These are phyloP conservation scores for Taphrina flavorubra DNA, from an alignment of 1,139 yeast genomes.

Conservation along the genomic window DNA sequence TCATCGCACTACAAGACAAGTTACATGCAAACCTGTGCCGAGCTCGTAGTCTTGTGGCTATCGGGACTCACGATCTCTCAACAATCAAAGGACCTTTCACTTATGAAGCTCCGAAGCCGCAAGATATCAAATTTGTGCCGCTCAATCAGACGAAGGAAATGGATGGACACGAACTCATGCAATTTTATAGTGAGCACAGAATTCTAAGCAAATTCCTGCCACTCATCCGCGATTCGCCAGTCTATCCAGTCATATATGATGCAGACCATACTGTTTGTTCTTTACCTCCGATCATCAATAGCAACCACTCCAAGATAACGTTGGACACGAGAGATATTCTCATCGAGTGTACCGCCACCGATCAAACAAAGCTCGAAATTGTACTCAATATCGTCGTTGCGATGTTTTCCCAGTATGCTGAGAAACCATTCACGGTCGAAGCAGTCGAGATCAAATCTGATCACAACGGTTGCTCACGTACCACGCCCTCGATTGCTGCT, in stretches of 20 bases:
- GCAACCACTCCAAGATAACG: slow-evolving; percentile 86
- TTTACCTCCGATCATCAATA: slow-evolving; percentile 95
- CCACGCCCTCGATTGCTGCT: slow-evolving; percentile 73
- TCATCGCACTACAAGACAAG: slow-evolving; percentile 95
- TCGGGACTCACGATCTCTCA: slow-evolving; percentile 96
- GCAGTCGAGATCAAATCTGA: slow-evolving; percentile 84
- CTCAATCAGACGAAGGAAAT: slow-evolving; percentile 80
- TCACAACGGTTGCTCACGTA: slow-evolving; percentile 78
- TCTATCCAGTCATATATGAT: slow-evolving; percentile 88
- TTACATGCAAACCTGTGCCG: slow-evolving; percentile 94
- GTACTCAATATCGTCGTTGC: slow-evolving; percentile 92
- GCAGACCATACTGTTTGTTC: slow-evolving; percentile 80
- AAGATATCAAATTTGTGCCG: slow-evolving; percentile 78
- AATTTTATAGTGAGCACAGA: slow-evolving; percentile 85
- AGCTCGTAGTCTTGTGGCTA: slow-evolving; percentile 94
- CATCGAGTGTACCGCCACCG: slow-evolving; percentile 95
- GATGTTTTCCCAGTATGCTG: slow-evolving; percentile 90
- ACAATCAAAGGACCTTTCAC: slow-evolving; percentile 82
- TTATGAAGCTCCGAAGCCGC: slow-evolving; percentile 82
- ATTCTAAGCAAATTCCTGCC: slow-evolving; percentile 87
- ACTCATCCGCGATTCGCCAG: slow-evolving; percentile 86
- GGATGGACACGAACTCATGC: slow-evolving; percentile 81
- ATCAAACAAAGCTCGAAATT: slow-evolving; percentile 86
- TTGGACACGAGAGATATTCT: slow-evolving; percentile 84
- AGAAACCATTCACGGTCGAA: slow-evolving; percentile 70